Evolutionary conservation across 2,329 filamentous ascomycete genomes (phyloP), one percentile per base, ranked within the genome.

Genomic region (Dactylonectria estremocensis): DNA sequence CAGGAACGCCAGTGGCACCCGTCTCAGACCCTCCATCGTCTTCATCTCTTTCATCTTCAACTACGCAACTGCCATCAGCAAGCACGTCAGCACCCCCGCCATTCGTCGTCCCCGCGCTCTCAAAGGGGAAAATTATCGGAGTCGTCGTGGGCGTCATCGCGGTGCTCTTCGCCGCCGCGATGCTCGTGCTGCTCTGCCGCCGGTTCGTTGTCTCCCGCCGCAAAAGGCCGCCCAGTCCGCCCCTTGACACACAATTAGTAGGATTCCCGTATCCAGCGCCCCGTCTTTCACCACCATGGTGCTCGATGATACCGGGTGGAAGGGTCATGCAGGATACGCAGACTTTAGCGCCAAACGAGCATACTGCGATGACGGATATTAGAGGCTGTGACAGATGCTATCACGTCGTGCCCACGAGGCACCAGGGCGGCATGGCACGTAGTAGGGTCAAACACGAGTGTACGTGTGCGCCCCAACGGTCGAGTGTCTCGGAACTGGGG

Each of bases 211-310:
- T 18, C 37, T 40, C 13, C 40, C 49, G 28, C 14, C 48, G 24
- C 18, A 61, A 50, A 8, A 7, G 10, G 14, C 3, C 20, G 14
- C 10, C 58, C 24, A 24, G 3, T 6, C 40, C n/a, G 24, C 24
- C 50, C 22, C 28, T 53, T 55, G 40, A 62, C 59, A 37, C 18
- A n/a, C 50, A 20, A n/a, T 52, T 62, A 24, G 54, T 62, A 54
- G 59, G 59, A n/a, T 54, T 33, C 40, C 59, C 59, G 37, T 62
- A 62, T 35, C 59, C 59, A 24, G 16, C 22, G 3, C 59, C 59
- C 24, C 59, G n/a, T n/a, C 40, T 62, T 5, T 62, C 59, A 14
- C 40, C 13, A 40, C 40, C 13, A 40, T 48, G 18, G 8, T 22
- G 14, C n/a, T 46, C 40, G 18, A 28, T 31, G n/a, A 9, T 35